A percentile compares a stretch with the other conserved stretches of the same genome.
Conservation (phyloP, 2,329 filamentous ascomycete genomes). For the Penicillium sp. region DNA sequence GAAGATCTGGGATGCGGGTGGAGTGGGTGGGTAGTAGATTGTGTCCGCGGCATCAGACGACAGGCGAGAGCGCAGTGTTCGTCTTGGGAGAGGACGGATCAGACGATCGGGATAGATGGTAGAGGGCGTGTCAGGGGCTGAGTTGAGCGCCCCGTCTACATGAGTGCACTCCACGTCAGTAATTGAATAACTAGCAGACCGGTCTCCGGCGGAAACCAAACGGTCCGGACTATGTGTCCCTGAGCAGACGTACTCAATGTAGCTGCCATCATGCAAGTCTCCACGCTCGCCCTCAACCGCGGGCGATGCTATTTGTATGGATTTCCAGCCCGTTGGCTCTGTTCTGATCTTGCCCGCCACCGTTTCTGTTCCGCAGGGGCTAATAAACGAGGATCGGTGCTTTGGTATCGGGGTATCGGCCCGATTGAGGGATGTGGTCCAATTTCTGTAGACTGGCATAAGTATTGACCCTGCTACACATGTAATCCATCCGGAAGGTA, state of each 20-base stretch:
- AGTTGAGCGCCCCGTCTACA: slow-evolving; percentile 52
- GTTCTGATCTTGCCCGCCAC: slow-evolving; percentile 21
- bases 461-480: not conserved
- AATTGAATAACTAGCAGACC: slow-evolving; percentile 34
- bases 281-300: slow-evolving; percentile 32
- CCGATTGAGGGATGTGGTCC: slow-evolving; percentile 6
- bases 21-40: slow-evolving; percentile 78
- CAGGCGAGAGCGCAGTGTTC: slow-evolving; percentile 81
- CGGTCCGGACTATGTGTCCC: slow-evolving; percentile 11
- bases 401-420: slow-evolving; percentile 1
- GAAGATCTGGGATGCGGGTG: slow-evolving; percentile 72
- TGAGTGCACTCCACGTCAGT: slow-evolving; percentile 38
- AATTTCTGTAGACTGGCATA: slow-evolving; percentile 3
- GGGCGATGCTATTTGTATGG: slow-evolving; percentile 19
- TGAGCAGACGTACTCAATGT: slow-evolving; percentile 44
- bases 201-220: slow-evolving; percentile 10
- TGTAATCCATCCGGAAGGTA: not conserved
- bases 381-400: slow-evolving; percentile 8
- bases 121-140: slow-evolving; percentile 69
- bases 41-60: slow-evolving; percentile 80
- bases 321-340: slow-evolving; percentile 19
- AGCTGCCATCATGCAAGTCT: slow-evolving; percentile 43
- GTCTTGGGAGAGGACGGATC: slow-evolving; percentile 88
- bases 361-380: slow-evolving; percentile 8
- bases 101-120: slow-evolving; percentile 84